Conservation (phyloP, 306 rosid genomes). For the Cyclanthera cordifolia region DNA sequence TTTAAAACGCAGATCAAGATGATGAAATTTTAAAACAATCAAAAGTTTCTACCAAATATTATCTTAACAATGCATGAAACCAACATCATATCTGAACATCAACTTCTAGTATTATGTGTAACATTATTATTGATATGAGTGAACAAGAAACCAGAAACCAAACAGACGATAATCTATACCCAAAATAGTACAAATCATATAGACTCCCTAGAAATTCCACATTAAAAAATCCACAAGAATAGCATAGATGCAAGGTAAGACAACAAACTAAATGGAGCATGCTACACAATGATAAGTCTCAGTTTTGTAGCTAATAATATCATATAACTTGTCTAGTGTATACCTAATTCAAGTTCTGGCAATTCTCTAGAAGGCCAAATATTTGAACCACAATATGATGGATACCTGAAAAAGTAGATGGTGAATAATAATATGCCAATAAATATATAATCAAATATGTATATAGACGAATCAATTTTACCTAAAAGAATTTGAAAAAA, state of each 20-base stretch:
- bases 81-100: not conserved
- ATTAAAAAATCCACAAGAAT: not conserved
- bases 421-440: conserved; percentile 13
- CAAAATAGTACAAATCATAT: not conserved
- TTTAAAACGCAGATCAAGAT: too few species aligned
- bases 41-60: not conserved
- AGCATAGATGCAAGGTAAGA: not conserved
- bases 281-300: conserved; percentile 4
- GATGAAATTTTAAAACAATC: not conserved
- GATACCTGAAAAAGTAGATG: conserved; percentile 49
- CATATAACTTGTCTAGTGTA: conserved; percentile 17
- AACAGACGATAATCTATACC: not conserved
- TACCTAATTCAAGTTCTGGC: conserved; percentile 85
- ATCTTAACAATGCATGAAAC: not conserved
- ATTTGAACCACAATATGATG: conserved; percentile 81
- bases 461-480: not conserved
- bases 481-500: not conserved
- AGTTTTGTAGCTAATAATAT: not conserved
- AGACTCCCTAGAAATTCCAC: not conserved
- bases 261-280: not conserved
- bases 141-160: not conserved
- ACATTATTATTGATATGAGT: not conserved
- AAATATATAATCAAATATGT: not conserved
- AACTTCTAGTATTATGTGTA: not conserved
- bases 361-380: conserved; percentile 69